phyloP scores from a whole-genome alignment of 768 basidiomycete genomes.

The Leccinellum albellum region DNA sequence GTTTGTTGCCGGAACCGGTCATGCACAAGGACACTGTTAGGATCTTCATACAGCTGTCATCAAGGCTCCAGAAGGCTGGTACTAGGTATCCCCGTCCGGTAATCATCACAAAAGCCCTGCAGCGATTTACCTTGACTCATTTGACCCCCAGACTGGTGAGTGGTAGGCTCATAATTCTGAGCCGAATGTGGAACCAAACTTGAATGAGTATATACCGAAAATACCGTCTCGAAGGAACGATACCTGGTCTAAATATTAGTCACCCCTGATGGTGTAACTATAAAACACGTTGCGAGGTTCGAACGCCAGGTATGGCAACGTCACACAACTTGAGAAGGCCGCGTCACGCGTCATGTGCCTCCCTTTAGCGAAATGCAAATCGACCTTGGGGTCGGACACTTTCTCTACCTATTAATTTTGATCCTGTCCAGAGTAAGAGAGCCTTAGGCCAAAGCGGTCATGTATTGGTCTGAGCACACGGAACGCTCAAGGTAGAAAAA shows the following conservation, averaged over 20 bases:
- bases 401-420: not conserved
- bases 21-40: not conserved
- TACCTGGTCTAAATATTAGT: not conserved
- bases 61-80: not conserved
- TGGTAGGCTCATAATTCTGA: not conserved
- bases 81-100: not conserved
- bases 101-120: no score
- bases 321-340: no score
- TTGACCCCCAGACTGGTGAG: not conserved
- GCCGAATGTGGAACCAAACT: not conserved
- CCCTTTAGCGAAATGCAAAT: not conserved
- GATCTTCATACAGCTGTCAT: not conserved
- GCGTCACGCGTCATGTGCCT: not conserved
- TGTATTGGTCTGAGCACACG: not conserved
- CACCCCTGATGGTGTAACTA: not conserved
- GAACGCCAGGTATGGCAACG: not conserved
- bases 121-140: no score
- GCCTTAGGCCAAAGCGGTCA: no score
- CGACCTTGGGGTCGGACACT: not conserved
- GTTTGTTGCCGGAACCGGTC: not conserved
- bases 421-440: not conserved
- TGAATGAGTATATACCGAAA: not conserved
- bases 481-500: not conserved
- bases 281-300: not conserved
- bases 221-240: not conserved